Conservation (phyloP, 257 asterid genomes). For the Solanum bukasovii region DNA sequence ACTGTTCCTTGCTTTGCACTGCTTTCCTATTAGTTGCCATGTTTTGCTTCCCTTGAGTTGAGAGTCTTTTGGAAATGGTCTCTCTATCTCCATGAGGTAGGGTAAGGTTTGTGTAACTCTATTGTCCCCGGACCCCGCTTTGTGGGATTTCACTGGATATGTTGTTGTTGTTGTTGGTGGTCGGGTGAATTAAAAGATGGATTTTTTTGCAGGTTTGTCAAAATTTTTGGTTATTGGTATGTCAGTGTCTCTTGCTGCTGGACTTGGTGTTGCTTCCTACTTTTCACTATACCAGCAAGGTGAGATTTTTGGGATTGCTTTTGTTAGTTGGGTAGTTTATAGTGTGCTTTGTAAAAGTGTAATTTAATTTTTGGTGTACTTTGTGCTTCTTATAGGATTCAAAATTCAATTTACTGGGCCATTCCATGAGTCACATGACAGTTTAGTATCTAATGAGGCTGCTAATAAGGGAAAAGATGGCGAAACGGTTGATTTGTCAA, state of each 20-base stretch:
- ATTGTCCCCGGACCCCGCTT: neutral
- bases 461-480: constrained; percentile 3
- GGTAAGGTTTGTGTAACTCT: neutral
- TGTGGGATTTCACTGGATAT: neutral
- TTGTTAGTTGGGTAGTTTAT: neutral
- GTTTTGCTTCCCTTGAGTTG: neutral
- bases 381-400: constrained; percentile 29
- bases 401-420: constrained; percentile 24
- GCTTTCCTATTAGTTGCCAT: neutral
- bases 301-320: neutral
- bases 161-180: neutral
- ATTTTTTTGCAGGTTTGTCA: constrained; percentile 30
- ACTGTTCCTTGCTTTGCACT: neutral
- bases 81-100: neutral
- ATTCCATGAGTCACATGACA: constrained; percentile 17
- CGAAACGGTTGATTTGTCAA: constrained; percentile 16
- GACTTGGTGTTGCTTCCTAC: constrained; percentile 49
- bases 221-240: constrained; percentile 39
- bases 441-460: constrained; percentile 12
- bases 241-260: constrained; percentile 51
- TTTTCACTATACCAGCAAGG: constrained; percentile 46
- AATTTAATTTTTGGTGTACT: neutral
- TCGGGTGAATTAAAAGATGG: neutral
- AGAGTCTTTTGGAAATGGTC: neutral
- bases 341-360: neutral